Conservation (phyloP, 2,329 filamentous ascomycete species). For the Cordyceps fumosorosea region DNA sequence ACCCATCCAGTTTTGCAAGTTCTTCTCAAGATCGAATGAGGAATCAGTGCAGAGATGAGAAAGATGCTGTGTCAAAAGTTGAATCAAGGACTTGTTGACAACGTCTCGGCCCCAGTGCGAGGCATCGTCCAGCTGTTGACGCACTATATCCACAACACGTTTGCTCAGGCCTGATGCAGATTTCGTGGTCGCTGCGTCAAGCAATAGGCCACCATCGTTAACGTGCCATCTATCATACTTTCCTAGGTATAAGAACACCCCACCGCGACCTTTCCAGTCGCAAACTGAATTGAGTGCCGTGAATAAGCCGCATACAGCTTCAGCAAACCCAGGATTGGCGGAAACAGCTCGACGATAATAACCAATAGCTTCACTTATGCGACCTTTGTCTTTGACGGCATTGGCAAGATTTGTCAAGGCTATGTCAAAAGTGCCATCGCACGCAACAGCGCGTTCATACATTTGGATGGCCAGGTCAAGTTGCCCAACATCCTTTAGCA, state of each 20-base stretch:
- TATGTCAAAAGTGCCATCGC: slow-evolving; percentile 93
- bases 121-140: slow-evolving; percentile 79
- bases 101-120: slow-evolving; percentile 76
- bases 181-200: slow-evolving; percentile 59
- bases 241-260: slow-evolving; percentile 67
- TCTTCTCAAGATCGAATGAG: slow-evolving; percentile 31
- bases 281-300: slow-evolving; percentile 96
- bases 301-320: slow-evolving; percentile 91
- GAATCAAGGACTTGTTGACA: slow-evolving; percentile 50
- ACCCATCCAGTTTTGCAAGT: slow-evolving; percentile 57
- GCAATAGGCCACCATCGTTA: slow-evolving; percentile 72
- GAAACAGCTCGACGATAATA: slow-evolving; percentile 88
- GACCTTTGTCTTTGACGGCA: slow-evolving; percentile 92
- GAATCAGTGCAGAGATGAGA: slow-evolving; percentile 31
- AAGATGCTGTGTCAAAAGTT: slow-evolving; percentile 43
- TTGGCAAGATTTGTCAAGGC: slow-evolving; percentile 94
- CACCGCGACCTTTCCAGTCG: slow-evolving; percentile 85
- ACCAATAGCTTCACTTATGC: slow-evolving; percentile 81
- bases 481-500: slow-evolving; percentile 94
- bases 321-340: slow-evolving; percentile 92
- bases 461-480: slow-evolving; percentile 87
- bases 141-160: slow-evolving; percentile 84
- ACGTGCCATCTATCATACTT: slow-evolving; percentile 90
- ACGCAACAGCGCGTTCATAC: slow-evolving; percentile 91
- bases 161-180: slow-evolving; percentile 75